Evolutionary conservation across 495 filamentous ascomycete genomes (phyloP).

Genomic region (Peziza echinospora): DNA sequence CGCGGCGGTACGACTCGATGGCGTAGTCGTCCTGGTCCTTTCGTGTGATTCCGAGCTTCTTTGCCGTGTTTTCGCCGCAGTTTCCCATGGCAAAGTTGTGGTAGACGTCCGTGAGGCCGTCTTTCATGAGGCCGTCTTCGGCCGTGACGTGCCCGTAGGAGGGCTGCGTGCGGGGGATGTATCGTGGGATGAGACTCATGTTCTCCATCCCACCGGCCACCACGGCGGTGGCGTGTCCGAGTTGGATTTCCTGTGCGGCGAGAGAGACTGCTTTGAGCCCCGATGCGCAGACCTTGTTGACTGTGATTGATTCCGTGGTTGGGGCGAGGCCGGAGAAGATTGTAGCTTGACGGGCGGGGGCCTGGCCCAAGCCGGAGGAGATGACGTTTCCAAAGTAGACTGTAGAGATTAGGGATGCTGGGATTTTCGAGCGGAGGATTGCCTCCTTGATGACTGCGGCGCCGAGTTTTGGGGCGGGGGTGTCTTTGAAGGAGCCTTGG

Average conservation of each 20-base stretch:
- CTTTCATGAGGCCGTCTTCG: constrained; percentile 83
- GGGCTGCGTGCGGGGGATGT: constrained; percentile 56
- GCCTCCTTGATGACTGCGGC: constrained; percentile 78
- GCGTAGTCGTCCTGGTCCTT: constrained; percentile 81
- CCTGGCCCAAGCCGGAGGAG: constrained; percentile 60
- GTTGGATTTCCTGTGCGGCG: constrained; percentile 81
- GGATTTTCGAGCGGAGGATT: constrained; percentile 58
- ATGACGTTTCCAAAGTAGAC: constrained; percentile 98
- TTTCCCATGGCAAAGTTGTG: constrained; percentile 82
- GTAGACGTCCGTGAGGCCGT: constrained; percentile 92
- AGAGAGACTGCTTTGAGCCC: constrained; percentile 79
- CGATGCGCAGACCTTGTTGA: constrained; percentile 96
- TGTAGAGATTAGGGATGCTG: constrained; percentile 54
- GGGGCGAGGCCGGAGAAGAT: constrained; percentile 68
- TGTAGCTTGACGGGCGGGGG: constrained; percentile 74
- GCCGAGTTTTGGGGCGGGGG: constrained; percentile 68
- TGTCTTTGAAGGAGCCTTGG: constrained; percentile 65
- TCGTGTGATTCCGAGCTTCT: constrained; percentile 58
- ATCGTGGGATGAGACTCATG: constrained; percentile 87
- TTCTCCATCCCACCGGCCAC: constrained; percentile 94
- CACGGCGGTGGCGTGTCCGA: constrained; percentile 67
- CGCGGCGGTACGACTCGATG: constrained; percentile 64
- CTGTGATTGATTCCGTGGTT: constrained; percentile 61
- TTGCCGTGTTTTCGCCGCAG: constrained; percentile 88
- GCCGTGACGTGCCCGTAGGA: constrained; percentile 67